phyloP scores from a whole-genome alignment of 768 basidiomycete genomes.

The Auricularia cornea region DNA sequence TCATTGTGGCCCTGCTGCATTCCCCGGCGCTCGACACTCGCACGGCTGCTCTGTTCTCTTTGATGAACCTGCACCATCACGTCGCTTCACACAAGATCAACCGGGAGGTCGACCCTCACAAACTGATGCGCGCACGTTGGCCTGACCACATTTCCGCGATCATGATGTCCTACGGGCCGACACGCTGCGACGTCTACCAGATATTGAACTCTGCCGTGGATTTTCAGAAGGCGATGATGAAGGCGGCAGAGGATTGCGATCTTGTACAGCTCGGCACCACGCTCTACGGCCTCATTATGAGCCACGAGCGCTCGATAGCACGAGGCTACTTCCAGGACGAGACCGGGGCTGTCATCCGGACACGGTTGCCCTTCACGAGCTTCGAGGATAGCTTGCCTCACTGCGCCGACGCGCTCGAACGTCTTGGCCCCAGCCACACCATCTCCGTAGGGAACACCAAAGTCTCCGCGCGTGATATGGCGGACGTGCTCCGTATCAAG shows the following conservation, averaged over 20 bases:
- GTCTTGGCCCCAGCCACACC: background rate
- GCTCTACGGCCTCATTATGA: conserved; percentile 41
- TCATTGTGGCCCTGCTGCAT: conserved; percentile 48
- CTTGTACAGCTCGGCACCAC: conserved; percentile 43
- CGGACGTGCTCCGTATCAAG: conserved; percentile 62
- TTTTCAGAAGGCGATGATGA: conserved; percentile 48
- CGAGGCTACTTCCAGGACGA: conserved; percentile 47
- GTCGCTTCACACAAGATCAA: conserved; percentile 36
- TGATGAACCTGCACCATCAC: conserved; percentile 41
- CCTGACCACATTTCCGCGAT: conserved; percentile 39
- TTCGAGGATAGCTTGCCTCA: conserved; percentile 53
- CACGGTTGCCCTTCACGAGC: conserved; percentile 51
- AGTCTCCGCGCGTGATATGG: conserved; percentile 36
- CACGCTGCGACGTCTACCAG: conserved; percentile 31
- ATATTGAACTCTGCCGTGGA: conserved; percentile 33
- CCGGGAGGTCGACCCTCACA: conserved; percentile 39
- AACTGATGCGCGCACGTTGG: conserved; percentile 36
- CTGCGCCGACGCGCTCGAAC: conserved; percentile 44
- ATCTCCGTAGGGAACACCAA: conserved; percentile 27
- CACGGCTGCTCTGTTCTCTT: conserved; percentile 41
- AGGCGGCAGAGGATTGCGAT: conserved; percentile 38
- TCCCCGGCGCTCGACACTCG: conserved; percentile 47
- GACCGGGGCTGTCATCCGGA: conserved; percentile 32
- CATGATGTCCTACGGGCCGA: conserved; percentile 40
- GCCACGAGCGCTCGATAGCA: conserved; percentile 52